Percentiles rank a stretch among this genome's conserved stretches.
Conservation (phyloP, 805 yeast genomes). For the Myxozyma sirexii region DNA sequence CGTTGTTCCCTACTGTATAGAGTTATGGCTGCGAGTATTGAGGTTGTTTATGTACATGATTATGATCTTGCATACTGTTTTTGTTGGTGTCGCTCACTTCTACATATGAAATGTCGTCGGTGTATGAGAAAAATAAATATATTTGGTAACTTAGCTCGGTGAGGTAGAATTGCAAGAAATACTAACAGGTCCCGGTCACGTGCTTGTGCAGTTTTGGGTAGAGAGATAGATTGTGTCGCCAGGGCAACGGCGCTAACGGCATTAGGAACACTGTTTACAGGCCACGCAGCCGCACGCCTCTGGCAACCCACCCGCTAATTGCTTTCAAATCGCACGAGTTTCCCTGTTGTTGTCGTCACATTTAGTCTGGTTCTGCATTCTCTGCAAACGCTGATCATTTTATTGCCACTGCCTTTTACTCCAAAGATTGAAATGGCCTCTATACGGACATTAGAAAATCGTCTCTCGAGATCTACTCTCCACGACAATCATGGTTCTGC, state of each 20-base stretch:
- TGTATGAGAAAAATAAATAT: neutral
- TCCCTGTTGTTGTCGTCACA: neutral
- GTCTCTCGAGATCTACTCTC: conserved; percentile 28
- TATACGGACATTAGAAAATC: conserved; percentile 23
- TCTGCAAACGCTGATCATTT: too few relatives aligned
- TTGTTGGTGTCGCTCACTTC: neutral
- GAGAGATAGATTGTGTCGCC: neutral
- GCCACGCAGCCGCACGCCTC: neutral
- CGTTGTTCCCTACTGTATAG: conserved; percentile 1
- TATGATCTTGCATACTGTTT: conserved; percentile 4
- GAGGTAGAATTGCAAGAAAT: neutral
- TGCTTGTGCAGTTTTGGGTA: neutral
- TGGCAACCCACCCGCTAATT: neutral
- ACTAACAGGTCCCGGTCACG: neutral
- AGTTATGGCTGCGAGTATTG: neutral
- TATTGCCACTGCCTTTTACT: too few relatives aligned
- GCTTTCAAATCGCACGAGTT: neutral
- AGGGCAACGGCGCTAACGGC: neutral
- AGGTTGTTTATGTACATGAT: conserved; percentile 4
- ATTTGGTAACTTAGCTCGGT: neutral
- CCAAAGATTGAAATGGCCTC: conserved; percentile 27
- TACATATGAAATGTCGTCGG: neutral
- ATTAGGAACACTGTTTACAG: neutral
- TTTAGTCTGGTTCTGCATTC: too few relatives aligned
- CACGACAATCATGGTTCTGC: conserved; percentile 21